Conservation (phyloP, 139 green algal genomes). For the Parachlorella kessleri region DNA sequence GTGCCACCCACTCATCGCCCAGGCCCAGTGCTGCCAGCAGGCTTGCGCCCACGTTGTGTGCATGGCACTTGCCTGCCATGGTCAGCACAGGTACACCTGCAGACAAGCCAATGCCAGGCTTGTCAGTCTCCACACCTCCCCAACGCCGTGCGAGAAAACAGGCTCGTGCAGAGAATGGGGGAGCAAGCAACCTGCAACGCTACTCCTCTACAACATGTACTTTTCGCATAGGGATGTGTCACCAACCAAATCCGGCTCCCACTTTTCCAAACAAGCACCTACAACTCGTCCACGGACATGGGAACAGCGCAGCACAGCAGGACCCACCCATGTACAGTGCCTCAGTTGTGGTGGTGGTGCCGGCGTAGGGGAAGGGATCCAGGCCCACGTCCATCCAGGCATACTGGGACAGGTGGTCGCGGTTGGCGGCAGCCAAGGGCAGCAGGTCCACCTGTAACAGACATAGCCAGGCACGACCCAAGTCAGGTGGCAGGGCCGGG, state of each 20-base stretch:
- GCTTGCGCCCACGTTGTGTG: constrained; percentile 93
- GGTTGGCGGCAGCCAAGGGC: constrained; percentile 73
- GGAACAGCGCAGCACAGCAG: not conserved
- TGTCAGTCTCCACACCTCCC: no score
- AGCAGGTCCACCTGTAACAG: constrained; percentile 93
- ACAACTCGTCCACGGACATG: not conserved
- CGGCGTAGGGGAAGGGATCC: constrained; percentile 97
- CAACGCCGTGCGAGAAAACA: no score
- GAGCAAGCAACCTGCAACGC: no score
- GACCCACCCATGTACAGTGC: constrained; percentile 86
- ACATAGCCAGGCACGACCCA: no score
- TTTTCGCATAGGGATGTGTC: no score
- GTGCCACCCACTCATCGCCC: constrained; percentile 75
- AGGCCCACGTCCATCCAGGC: constrained; percentile 86
- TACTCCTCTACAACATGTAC: no score
- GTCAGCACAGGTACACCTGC: constrained; percentile 89
- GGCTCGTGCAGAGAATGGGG: no score
- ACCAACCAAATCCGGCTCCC: no score
- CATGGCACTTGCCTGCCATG: constrained; percentile 84
- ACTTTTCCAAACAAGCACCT: not conserved
- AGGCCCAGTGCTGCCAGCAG: constrained; percentile 85
- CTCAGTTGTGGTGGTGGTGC: constrained; percentile 97
- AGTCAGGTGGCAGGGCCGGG: no score
- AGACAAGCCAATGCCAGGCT: no score
- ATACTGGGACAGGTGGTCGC: constrained; percentile 88